Evolutionary conservation across 2,329 filamentous ascomycete species (phyloP), one percentile per base, ranked within the genome.

Genomic region (Gyromitra esculenta): DNA sequence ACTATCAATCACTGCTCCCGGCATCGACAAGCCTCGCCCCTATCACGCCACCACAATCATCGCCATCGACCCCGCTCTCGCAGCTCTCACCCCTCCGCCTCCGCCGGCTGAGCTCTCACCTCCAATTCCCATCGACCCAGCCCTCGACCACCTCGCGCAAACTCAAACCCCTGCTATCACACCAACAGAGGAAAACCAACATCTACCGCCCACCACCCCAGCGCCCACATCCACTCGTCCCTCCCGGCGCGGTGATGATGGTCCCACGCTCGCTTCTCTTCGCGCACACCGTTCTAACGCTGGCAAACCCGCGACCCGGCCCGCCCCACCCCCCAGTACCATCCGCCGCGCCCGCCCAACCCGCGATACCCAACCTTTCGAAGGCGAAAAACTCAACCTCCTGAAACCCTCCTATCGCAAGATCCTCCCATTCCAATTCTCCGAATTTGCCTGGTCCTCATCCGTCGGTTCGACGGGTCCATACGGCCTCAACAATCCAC

Each of bases 11-110:
- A 59, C 75, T 50, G 64, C 76, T 56, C 43, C 77, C 75, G 62
- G 50, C 45, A 13, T 73, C 65, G 73, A 76, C 60, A 76, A 76
- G 31, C 48, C 45, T 31, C 39, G 66, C 54, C n/a, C 31, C 52
- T 72, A 75, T 39, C 76, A 75, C 13, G 48, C 50, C 50, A 56
- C 70, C 9, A 25, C 45, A 25, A 66, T 66, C 9, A 73, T 73
- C 15, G 66, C 77, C 39, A 67, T 79, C 15, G 80, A 79, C 54
- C 79, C 83, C 1, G 89, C 90, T 21, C 84, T 86, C 57, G 82
- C 84, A 1, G 81, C 84, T 45, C 81, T 82, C 1, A 80, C 81
- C 48, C 70, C 78, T 2, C 78, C 72, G 0, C 73, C 63, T 5
- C 50, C 75, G 21, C 54, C 56, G 11, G 63, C 45, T 5, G 77